Evolutionary conservation across 345 rosid genomes (phyloP).

Genomic region (Brassica nigra): DNA sequence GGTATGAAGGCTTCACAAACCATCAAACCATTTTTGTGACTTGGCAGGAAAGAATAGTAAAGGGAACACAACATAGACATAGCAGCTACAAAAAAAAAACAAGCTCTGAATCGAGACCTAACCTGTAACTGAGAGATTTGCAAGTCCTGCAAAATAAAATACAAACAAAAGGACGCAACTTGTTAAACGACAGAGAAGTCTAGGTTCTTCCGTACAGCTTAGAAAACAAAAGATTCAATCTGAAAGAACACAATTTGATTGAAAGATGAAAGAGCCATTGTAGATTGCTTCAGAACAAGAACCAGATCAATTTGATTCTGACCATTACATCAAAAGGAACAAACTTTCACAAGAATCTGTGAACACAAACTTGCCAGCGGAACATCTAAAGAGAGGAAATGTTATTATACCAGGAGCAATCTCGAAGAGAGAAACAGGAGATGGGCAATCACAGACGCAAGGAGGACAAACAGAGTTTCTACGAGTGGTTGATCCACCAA

Average conservation of each 20-base stretch:
- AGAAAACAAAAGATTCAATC: neutral
- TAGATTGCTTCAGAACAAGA: constrained; percentile 22
- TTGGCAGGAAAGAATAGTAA: neutral
- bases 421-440: constrained; percentile 86
- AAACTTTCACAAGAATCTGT: constrained; percentile 9
- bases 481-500: constrained; percentile 54
- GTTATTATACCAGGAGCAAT: constrained; percentile 75
- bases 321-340: constrained; percentile 22
- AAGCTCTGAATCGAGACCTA: constrained; percentile 44
- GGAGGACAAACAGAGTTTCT: constrained; percentile 64
- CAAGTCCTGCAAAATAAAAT: constrained; percentile 60
- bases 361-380: constrained; percentile 6
- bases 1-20: neutral
- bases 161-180: neutral
- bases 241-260: neutral
- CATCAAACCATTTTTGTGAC: constrained; percentile 1
- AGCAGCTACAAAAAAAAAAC: constrained; percentile 1
- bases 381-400: constrained; percentile 9
- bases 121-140: constrained; percentile 85
- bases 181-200: constrained; percentile 7
- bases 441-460: constrained; percentile 88
- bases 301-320: constrained; percentile 8
- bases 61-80: neutral
- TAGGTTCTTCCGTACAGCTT: neutral
- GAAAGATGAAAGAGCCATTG: constrained; percentile 15